Evolutionary conservation across 129 eudicot genomes (phyloP), one percentile per base, ranked within the genome.

Genomic region (Smallanthus sonchifolius): DNA sequence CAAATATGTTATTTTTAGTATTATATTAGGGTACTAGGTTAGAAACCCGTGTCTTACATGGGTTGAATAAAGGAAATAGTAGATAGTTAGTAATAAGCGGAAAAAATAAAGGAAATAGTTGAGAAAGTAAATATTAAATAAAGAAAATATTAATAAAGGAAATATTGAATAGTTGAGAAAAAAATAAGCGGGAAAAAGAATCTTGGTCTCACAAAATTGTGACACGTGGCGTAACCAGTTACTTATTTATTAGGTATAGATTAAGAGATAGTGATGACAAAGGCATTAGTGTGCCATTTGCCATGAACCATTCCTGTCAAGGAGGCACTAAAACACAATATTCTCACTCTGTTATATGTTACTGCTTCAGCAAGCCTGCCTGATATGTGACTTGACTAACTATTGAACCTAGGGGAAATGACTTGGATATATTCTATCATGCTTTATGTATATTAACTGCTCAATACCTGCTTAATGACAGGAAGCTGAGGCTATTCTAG

Each of bases 401-500:
- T 36, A 9, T 19, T 17, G 48, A 64, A 63, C 69, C 37, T 47
- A 47, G 30, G 24, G 64, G 59, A 32, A 45, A 60, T 7, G 59
- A 38, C 19, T 13, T 75, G 51, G 42, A 52, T 76, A 40, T 76
- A 28, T 65, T 14, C 10, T 63, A 30, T 32, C 64, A 57, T 61
- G 55, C 54, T 64, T 37, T 61, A 62, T 40, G 30, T 7, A 39
- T 28, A 54, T 66, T 10, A 71, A 49, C 77, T 39, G 45, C 83
- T 10, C 44, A 49, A 70, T 62, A 24, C 57, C 48, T 34, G 32
- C 54, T 49, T 70, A 10, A 45, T 76, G 17, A 70, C 82, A 94
- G 98, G 98, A 94, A 79, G 97, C 89, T 51, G 97, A 90, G 80
- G 98, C 98, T 66, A 94, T 94, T 71, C 75, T 94, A 54, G 91